Evolutionary conservation across 23 red algal genomes (phyloP), one percentile per base, ranked within the genome.

Genomic region (Gracilariopsis chorda): DNA sequence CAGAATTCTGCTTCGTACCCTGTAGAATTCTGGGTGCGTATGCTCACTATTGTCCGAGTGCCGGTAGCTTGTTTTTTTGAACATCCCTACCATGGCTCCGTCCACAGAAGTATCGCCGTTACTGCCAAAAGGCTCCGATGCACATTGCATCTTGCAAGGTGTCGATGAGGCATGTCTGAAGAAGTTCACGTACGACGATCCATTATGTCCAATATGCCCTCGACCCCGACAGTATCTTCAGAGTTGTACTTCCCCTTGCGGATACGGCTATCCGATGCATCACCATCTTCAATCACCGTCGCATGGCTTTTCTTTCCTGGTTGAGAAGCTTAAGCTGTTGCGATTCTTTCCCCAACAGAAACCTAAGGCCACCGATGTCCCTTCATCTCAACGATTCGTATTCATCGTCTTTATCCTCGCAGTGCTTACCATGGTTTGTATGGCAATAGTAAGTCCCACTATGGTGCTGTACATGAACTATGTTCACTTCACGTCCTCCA

Each of bases 401-500:
- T 19, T 16, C 59, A 40, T 45, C 21, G 63, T 77, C 20, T 85
- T 83, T 53, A 21, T 29, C 63, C 47, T 93, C 62, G 90, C 90
- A 20, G 48, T 93, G 52, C 75, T 93, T 3, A 80, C 83, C 12
- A 93, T 93, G 90, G 17, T 83, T 27, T 39, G 36, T 17, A 84
- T 85, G 90, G 85, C 90, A 34, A 33, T 79, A 29, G 72, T 93
- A 1, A 68, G 51, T 48, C 90, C 90, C 4, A 85, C 60, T 7
- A 3, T 93, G 23, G 60, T 93, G 1, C 67, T 93, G 16, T 93
- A 75, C 51, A 82, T 87, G 90, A 82, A 83, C 37, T 24, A 85
- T 24, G 57, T 67, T 9, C 64, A 78, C 61, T 83, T 67, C 44
- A 83, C 90, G 29, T 52, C 76, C 5, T 8, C 72, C 24, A 41